Evolutionary conservation across 257 asterid species (phyloP).

Genomic region (Solanum etuberosum): DNA sequence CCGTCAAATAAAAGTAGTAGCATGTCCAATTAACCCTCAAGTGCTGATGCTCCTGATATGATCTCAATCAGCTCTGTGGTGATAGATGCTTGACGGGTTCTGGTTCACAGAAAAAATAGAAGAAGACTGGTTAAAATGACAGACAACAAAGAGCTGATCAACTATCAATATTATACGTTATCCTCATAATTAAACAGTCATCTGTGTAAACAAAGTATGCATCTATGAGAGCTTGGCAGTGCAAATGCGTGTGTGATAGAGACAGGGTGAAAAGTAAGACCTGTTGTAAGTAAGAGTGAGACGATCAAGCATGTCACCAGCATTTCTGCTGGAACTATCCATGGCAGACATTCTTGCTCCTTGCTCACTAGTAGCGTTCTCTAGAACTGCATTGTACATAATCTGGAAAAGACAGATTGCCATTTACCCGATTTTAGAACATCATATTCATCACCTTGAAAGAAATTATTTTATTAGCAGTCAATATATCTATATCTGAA

Average conservation of each 20-base stretch:
- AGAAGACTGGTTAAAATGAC: not conserved
- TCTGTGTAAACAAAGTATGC: not conserved
- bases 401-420: conserved; percentile 33
- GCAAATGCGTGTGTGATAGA: not conserved
- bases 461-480: not conserved
- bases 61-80: conserved; percentile 86
- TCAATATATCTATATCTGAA: not conserved
- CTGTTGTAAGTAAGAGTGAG: conserved; percentile 96
- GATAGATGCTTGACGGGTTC: conserved; percentile 97
- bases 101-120: conserved; percentile 7
- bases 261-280: conserved; percentile 19
- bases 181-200: not conserved
- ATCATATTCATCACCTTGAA: not conserved
- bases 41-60: conserved; percentile 94
- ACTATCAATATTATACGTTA: not conserved
- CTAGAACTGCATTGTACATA: conserved; percentile 82
- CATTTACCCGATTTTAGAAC: not conserved
- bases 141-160: not conserved
- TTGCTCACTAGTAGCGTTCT: conserved; percentile 98
- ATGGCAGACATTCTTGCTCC: conserved; percentile 99
- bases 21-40: conserved; percentile 40
- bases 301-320: conserved; percentile 99
- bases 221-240: not conserved
- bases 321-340: conserved; percentile 99
- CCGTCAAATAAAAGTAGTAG: conserved; percentile 9